Base-by-base conservation (phyloP, 768 basidiomycete genomes). In the Chalciporus piperatus region DNA sequence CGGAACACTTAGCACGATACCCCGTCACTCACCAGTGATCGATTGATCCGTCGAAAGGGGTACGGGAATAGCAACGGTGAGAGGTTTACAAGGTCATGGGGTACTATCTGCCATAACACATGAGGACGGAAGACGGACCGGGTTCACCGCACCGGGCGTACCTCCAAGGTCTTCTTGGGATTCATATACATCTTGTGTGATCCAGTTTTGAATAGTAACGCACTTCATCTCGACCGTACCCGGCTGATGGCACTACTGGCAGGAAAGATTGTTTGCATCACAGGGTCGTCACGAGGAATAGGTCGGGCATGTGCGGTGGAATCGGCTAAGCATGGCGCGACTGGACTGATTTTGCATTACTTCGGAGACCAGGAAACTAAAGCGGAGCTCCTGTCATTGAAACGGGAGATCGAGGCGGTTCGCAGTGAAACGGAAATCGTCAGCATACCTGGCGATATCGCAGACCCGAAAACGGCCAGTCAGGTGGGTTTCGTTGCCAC, bases 281-380 rank as follows among this genome's bases (percentile, higher is more conserved):
- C 87, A 14, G 87, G 87, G 16, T 76, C 83, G n/a, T 85, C 84
- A 7, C 74, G 83, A 52, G 88, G 87, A 19, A 90, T 90, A 51
- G 87, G 88, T 12, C 75, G 83, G 54, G 84, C 81, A 25, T 85
- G 84, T 56, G 85, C 83, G 19, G 65, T 86, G 16, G 83, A 84
- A 55, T 80, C 78, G 46, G 82, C 81, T 3, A 76, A 79, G 54
- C 79, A 87, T 52, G 85, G 85, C 8, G 87, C 85, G 14, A 68
- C 69, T 3, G 81, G 80, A 39, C 67, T 90, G 41, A 74, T 87
- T 41, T 63, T 90, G 49, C 87, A 90, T 59, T 85, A 85, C 64
- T 68, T 82, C 7, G 87, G 87, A 7, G 83, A 85, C 51, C 66
- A 69, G 7, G 77, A 71, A 43, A 82, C 82, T 1, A 74, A 74